Conservation (phyloP, 2,329 filamentous ascomycete genomes). For the Aureobasidium sp. region DNA sequence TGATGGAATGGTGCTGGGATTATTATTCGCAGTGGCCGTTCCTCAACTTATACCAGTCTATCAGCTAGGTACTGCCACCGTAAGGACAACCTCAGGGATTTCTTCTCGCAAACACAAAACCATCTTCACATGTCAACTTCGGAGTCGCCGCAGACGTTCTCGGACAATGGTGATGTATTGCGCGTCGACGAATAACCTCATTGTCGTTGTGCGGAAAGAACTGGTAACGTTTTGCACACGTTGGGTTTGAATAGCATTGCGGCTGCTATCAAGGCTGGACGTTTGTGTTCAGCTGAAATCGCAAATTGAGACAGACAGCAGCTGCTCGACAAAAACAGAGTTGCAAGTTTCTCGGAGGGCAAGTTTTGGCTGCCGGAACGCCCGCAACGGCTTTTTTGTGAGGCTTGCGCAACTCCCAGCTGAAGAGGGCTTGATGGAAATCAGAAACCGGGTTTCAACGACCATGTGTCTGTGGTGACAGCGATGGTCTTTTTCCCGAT, state of each 20-base stretch:
- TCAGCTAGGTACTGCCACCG: neutral
- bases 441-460: conserved; percentile 1
- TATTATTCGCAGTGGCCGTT: neutral
- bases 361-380: neutral
- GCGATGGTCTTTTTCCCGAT: neutral
- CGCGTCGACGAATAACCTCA: neutral
- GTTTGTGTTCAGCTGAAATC: neutral
- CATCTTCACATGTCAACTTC: neutral
- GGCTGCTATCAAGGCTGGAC: neutral
- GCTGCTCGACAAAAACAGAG: neutral
- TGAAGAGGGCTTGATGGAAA: neutral
- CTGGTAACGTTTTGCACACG: neutral
- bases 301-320: neutral
- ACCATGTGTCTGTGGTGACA: neutral
- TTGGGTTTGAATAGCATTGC: neutral
- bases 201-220: neutral
- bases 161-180: neutral
- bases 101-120: neutral
- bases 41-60: neutral
- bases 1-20: neutral
- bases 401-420: neutral
- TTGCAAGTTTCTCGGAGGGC: neutral
- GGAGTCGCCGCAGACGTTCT: neutral
- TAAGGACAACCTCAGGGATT: too few species aligned
- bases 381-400: neutral